Base-by-base conservation (phyloP, 306 rosid species). In the Quercus parvula region DNA sequence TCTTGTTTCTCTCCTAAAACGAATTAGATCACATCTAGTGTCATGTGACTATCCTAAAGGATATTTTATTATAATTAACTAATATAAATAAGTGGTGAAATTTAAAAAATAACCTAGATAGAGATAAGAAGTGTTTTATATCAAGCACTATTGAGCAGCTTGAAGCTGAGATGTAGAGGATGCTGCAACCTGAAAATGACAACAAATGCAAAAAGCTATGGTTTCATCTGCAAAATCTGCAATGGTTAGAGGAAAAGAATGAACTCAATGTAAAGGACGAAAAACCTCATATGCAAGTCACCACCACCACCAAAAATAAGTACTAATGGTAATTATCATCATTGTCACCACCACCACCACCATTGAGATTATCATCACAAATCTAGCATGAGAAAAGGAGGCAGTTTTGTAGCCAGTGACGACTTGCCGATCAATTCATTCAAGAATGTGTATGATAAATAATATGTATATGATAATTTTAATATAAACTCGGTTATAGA, bases 311-410 rank as follows among this genome's bases (percentile, higher is more conserved):
- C 9, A 27, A 19, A 30, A 31, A 33, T 18, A 55, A 27, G 71
- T 17, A 75, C 33, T 14, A 54, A 71, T 56, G 52, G 62, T 22
- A 41, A 49, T 78, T 49, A 66, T 57, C 81, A 80, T 72, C 11
- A 77, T 18, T 55, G 69, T 55, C 54, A 70, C 44, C 81, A 56
- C 30, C 30, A 28, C 27, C 63, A 63, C 4, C 33, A 7, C 28
- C 13, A 28, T 14, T 6, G 9, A 13, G 19, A 55, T 68, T 75
- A 74, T 90, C 97, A 87, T 79, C 86, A 28, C 3, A 83, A 79
- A 81, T 78, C 97, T 85, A 77, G 89, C 97, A 94, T 92, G 97
- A 89, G 84, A 91, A 69, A 86, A 87, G 44, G 86, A 89, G 94
- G 90, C 56, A 77, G 70, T 83, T 18, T 81, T 56, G 84, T 88